Conservation (phyloP, 495 filamentous ascomycete genomes). For the Hypomontagnella monticulosa region DNA sequence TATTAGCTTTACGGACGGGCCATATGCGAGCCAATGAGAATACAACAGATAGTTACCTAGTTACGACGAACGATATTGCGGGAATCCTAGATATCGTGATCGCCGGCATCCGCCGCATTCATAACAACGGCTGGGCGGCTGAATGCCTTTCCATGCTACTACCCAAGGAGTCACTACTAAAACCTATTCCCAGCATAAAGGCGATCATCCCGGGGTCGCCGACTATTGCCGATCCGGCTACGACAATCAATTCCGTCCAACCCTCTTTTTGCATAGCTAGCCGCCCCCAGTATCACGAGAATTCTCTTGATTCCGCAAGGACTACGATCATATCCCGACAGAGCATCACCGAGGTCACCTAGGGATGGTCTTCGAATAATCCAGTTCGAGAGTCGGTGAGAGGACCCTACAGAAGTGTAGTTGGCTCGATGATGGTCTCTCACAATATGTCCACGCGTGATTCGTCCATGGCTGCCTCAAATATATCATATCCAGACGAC, state of each 20-base stretch:
- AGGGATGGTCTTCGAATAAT: conserved; percentile 22
- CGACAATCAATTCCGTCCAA: conserved; percentile 39
- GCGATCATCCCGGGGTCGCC: conserved; percentile 37
- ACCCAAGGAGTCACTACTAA: conserved; percentile 23
- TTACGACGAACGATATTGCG: conserved; percentile 38
- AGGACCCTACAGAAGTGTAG: not conserved
- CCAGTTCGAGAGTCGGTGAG: not conserved
- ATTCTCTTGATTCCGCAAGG: conserved; percentile 11
- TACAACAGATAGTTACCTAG: conserved; percentile 28
- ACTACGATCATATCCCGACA: conserved; percentile 45
- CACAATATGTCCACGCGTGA: conserved; percentile 19
- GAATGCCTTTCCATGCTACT: conserved; percentile 37
- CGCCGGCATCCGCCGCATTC: conserved; percentile 23
- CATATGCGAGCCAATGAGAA: not conserved
- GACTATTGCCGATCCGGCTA: conserved; percentile 40
- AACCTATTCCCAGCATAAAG: conserved; percentile 21
- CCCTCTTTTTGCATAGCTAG: conserved; percentile 36
- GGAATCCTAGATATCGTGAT: conserved; percentile 41
- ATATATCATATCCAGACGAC: conserved; percentile 8
- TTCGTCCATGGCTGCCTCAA: conserved; percentile 20
- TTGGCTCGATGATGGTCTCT: conserved; percentile 11
- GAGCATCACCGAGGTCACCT: conserved; percentile 46
- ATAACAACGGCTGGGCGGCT: conserved; percentile 4
- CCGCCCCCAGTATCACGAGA: not conserved
- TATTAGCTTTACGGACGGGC: not conserved